These are phyloP conservation scores for Solanum dulcamara DNA, from an alignment of 257 asterid species.

Conservation along the genomic window DNA sequence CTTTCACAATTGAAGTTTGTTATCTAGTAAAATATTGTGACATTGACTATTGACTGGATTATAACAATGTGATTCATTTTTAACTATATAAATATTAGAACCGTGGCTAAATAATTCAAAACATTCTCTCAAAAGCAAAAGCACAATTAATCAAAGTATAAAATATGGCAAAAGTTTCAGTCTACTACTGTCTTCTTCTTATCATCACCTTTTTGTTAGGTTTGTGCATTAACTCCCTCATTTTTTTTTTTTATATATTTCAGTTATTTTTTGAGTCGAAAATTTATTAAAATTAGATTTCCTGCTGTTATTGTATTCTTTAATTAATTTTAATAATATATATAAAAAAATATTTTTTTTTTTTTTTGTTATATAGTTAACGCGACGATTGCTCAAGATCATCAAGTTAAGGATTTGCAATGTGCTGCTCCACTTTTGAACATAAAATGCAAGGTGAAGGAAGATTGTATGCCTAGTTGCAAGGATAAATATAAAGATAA, in stretches of 20 bases:
- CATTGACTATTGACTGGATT: no score
- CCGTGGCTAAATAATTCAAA: neutral
- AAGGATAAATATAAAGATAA: neutral
- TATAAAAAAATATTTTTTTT: no score
- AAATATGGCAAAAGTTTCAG: neutral
- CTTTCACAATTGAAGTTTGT: no score
- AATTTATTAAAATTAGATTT: no score
- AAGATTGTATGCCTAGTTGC: neutral
- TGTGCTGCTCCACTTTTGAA: neutral
- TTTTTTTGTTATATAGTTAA: neutral
- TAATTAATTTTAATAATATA: neutral
- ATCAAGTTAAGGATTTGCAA: neutral
- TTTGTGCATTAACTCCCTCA: neutral
- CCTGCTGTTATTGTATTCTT: neutral
- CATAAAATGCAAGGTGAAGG: neutral
- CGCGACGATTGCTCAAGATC: neutral
- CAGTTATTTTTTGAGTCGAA: neutral
- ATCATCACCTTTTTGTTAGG: neutral
- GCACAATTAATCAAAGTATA: neutral
- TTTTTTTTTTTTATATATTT: no score
- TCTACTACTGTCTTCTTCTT: neutral
- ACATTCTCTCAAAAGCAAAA: neutral
- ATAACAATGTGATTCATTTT: no score
- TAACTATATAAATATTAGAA: neutral
- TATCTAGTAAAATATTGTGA: no score